Base-by-base conservation (phyloP, 2,329 filamentous ascomycete species). In the Myriosclerotinia duriaeana region DNA sequence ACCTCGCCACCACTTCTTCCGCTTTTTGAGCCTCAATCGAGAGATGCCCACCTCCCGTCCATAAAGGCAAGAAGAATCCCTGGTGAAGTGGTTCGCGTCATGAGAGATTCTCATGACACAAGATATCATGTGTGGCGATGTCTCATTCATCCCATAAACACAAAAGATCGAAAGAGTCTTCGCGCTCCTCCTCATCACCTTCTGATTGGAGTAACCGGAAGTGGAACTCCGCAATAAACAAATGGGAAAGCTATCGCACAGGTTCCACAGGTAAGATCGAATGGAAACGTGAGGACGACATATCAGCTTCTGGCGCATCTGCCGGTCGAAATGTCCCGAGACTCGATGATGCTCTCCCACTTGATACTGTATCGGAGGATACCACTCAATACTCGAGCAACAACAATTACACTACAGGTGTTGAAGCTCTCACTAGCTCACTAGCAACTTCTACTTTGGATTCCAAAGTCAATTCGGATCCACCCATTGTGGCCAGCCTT, bases 51-150 rank as follows among this genome's bases (percentile, higher is more conserved):
- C 22, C 34, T 17, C 36, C 15, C 0, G 17, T 60, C 8, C 30
- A 60, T 60, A 60, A 60, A 60, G 56, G 20, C 56, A 36, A 5
- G 26, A 11, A 46, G 15, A 22, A 36, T 48, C 30, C 20, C 42
- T 22, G 5, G 5, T 38, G 9, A 5, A 20, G 5, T 61, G 4
- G 44, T 50, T 38, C 58, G 58, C 26, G n/a, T 20, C 34, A 5
- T 50, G 20, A 7, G n/a, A 11, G 8, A 60, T 26, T 1, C 7
- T 36, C 2, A 50, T 38, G 2, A 4, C 26, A 50, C 20, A 22
- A 60, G 15, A 60, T 12, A 60, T 38, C n/a, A 8, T 50, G 30
- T 38, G 14, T 14, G 34, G 44, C n/a, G 2, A 61, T 61, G 58
- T 26, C 44, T 12, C 5, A 5, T 36, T 15, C 20, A 4, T 60